phyloP scores from a whole-genome alignment of 2,329 filamentous ascomycete species.

The Lasiodiplodia hormozganensis region DNA sequence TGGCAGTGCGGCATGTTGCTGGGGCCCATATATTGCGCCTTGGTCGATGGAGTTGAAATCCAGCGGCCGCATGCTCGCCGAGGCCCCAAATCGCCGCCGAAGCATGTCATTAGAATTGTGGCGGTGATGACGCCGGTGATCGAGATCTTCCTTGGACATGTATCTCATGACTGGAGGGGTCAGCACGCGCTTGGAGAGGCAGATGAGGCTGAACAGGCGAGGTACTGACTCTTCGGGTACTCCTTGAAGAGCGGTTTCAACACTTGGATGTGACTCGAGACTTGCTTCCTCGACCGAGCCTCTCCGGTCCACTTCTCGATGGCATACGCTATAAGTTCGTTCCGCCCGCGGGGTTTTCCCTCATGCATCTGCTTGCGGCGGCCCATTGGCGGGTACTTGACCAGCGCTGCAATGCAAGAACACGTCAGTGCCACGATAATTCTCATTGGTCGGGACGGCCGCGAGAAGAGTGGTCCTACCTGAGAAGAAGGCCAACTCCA shows the following conservation, averaged over 20 bases:
- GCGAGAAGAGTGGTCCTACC: slow-evolving; percentile 43
- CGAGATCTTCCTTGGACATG: slow-evolving; percentile 47
- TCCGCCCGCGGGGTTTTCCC: slow-evolving; percentile 64
- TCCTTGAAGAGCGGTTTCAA: slow-evolving; percentile 63
- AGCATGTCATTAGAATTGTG: slow-evolving; percentile 25
- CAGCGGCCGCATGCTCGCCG: slow-evolving; percentile 21
- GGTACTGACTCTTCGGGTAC: slow-evolving; percentile 58
- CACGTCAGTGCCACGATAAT: slow-evolving; percentile 19
- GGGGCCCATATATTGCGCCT: slow-evolving; percentile 15
- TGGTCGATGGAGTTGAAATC: slow-evolving; percentile 27
- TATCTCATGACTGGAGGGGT: slow-evolving; percentile 48
- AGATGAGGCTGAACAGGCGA: slow-evolving; percentile 4
- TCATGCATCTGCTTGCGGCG: slow-evolving; percentile 58
- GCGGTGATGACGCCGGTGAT: slow-evolving; percentile 33
- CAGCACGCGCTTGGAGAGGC: slow-evolving; percentile 32
- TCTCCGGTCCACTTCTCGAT: slow-evolving; percentile 64
- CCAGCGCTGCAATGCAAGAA: slow-evolving; percentile 46
- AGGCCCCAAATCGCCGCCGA: slow-evolving; percentile 17
- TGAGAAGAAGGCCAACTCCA: slow-evolving; percentile 57
- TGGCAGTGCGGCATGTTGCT: slow-evolving; percentile 19
- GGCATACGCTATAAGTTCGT: slow-evolving; percentile 67
- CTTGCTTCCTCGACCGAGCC: slow-evolving; percentile 62
- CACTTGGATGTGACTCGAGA: slow-evolving; percentile 70
- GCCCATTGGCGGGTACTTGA: slow-evolving; percentile 65
- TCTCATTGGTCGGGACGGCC: slow-evolving; percentile 1